A percentile compares a stretch with the other conserved stretches of the same genome.
Evolutionary conservation across 176 grass and related monocot species (phyloP).

Genomic region (Carex parvula): DNA sequence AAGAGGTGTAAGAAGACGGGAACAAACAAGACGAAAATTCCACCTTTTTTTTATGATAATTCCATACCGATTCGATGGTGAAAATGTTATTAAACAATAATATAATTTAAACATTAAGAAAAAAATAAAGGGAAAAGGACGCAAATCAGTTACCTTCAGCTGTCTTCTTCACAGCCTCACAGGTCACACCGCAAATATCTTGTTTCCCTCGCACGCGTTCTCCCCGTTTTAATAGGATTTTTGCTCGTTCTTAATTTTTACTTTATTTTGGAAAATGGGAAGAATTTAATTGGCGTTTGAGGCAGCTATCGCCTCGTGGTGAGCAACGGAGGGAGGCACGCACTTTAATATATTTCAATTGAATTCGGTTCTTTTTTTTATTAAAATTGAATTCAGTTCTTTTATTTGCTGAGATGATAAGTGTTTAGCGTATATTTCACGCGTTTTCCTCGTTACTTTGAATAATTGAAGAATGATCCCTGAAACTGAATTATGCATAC

Average conservation of each 20-base stretch:
- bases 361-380: not conserved
- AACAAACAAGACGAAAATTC: not conserved
- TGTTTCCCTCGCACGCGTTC: not conserved
- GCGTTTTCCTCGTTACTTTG: not conserved
- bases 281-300: not conserved
- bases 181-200: not conserved
- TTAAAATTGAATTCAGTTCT: not conserved
- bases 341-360: conserved; percentile 14
- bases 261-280: conserved; percentile 12
- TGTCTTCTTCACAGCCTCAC: conserved; percentile 11
- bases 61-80: not conserved
- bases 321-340: conserved; percentile 4
- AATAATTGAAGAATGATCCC: not conserved
- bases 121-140: not conserved
- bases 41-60: not conserved
- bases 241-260: not conserved
- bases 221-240: not conserved
- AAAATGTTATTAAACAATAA: not conserved
- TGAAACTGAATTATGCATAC: not conserved
- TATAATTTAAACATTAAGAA: not conserved
- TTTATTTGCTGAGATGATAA: not conserved
- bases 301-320: conserved; percentile 10
- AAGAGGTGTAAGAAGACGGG: not conserved
- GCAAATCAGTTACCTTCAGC: not conserved
- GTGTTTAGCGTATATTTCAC: not conserved